A percentile compares a stretch with the other conserved stretches of the same genome.
These are phyloP conservation scores for Mimosa pudica DNA, from an alignment of 306 rosid species.

Conservation along the genomic window DNA sequence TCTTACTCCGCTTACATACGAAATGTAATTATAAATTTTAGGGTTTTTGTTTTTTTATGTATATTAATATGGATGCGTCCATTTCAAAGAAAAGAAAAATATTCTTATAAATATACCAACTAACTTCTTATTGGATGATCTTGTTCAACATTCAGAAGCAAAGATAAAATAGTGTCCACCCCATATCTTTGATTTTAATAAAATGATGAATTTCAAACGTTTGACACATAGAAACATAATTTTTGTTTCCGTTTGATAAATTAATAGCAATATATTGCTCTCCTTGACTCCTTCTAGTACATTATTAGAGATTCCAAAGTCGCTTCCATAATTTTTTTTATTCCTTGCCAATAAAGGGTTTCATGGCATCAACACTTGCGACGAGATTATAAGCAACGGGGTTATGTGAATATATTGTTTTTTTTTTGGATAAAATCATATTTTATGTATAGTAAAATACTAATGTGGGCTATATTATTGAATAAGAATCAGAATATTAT, in stretches of 20 bases:
- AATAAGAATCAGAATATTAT: no score
- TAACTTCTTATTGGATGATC: conserved; percentile 18
- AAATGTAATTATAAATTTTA: background rate
- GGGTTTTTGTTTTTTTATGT: background rate
- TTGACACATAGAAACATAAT: background rate
- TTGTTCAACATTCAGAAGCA: conserved; percentile 11
- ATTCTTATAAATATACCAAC: background rate
- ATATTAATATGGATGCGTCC: background rate
- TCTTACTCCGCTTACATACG: background rate
- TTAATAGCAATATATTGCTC: background rate
- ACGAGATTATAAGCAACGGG: background rate
- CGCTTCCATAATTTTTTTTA: background rate
- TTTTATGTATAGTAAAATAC: no score
- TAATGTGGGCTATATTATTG: no score
- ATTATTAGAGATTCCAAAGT: background rate
- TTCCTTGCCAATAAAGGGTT: background rate
- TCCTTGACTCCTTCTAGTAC: background rate
- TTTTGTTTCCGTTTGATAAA: background rate
- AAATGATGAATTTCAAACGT: background rate
- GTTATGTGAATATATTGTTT: background rate
- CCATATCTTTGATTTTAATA: background rate
- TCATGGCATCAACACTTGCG: background rate
- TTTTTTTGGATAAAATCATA: no score
- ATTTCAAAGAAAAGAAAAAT: background rate
- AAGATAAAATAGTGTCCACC: background rate